A percentile compares a stretch with the other conserved stretches of the same genome.
phyloP scores from a whole-genome alignment of 106 monocot genomes.

The Dendrobium nobile region DNA sequence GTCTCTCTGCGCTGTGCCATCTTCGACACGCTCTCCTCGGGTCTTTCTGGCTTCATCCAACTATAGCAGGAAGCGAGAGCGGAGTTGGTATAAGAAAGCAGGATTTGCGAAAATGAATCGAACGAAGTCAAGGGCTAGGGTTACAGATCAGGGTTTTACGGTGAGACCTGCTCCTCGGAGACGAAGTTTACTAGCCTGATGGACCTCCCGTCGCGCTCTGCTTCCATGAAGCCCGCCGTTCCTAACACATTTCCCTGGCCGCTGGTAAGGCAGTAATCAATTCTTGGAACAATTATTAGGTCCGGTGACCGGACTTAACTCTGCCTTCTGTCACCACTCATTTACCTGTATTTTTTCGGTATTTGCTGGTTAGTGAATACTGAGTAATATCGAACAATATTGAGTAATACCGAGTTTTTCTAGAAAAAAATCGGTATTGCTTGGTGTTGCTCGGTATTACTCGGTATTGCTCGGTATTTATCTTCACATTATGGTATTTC shows the following conservation, averaged over 20 bases:
- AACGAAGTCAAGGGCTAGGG: constrained; percentile 1
- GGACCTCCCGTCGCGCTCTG: constrained; percentile 21
- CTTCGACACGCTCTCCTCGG: constrained; percentile 75
- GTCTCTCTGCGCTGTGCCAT: constrained; percentile 81
- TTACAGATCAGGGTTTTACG: constrained; percentile 4
- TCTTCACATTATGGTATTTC: too few species aligned
- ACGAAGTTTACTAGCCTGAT: constrained; percentile 72
- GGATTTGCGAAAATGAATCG: background rate
- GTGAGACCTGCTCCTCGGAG: constrained; percentile 64
- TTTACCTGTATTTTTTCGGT: too few species aligned
- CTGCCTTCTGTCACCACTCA: too few species aligned
- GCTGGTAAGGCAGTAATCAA: too few species aligned
- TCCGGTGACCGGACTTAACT: too few species aligned
- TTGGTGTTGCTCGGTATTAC: too few species aligned
- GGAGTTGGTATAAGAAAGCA: background rate
- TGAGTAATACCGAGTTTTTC: too few species aligned
- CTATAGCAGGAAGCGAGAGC: constrained; percentile 19
- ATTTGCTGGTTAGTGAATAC: too few species aligned
- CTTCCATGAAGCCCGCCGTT: constrained; percentile 16
- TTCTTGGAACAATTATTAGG: too few species aligned
- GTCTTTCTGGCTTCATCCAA: constrained; percentile 60
- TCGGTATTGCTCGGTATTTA: too few species aligned
- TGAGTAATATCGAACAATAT: too few species aligned
- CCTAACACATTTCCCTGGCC: background rate
- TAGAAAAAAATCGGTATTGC: too few species aligned